Percentiles rank a stretch among this genome's conserved stretches.
These are phyloP conservation scores for Paragyromitra xinjiangensis DNA, from an alignment of 495 filamentous ascomycete genomes.

Conservation along the genomic window DNA sequence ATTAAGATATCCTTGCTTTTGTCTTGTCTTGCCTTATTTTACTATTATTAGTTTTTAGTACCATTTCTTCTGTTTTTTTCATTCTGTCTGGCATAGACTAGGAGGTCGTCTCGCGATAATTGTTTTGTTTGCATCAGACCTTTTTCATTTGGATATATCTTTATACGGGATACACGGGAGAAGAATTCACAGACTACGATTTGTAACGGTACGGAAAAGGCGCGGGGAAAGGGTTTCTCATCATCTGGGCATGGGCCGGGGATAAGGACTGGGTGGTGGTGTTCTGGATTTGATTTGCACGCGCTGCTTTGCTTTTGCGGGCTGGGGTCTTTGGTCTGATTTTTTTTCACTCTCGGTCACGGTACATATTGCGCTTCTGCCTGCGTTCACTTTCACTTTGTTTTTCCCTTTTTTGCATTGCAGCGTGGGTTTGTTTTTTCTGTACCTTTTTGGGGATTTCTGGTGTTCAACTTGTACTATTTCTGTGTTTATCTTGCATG, in stretches of 20 bases:
- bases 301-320: constrained; percentile 2
- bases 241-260: constrained; percentile 17
- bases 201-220: constrained; percentile 49
- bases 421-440: constrained; percentile 27
- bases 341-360: constrained; percentile 32
- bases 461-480: constrained; percentile 35
- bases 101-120: constrained; percentile 34
- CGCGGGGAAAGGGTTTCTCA: constrained; percentile 14
- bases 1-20: constrained; percentile 30
- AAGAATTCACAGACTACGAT: constrained; percentile 25
- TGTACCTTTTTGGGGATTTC: constrained; percentile 31
- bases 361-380: constrained; percentile 47
- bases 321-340: constrained; percentile 23
- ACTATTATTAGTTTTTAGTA: constrained; percentile 48
- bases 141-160: constrained; percentile 38
- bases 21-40: constrained; percentile 19
- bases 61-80: constrained; percentile 24
- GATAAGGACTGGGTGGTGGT: constrained; percentile 33
- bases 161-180: constrained; percentile 38
- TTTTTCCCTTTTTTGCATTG: constrained; percentile 33
- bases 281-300: constrained; percentile 39
- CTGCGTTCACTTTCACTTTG: constrained; percentile 36
- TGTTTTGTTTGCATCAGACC: constrained; percentile 19
- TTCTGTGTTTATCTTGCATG: constrained; percentile 28
- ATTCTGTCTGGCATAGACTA: constrained; percentile 40